phyloP scores from a whole-genome alignment of 805 yeast species.

The Kodamaea nitidulidarum region DNA sequence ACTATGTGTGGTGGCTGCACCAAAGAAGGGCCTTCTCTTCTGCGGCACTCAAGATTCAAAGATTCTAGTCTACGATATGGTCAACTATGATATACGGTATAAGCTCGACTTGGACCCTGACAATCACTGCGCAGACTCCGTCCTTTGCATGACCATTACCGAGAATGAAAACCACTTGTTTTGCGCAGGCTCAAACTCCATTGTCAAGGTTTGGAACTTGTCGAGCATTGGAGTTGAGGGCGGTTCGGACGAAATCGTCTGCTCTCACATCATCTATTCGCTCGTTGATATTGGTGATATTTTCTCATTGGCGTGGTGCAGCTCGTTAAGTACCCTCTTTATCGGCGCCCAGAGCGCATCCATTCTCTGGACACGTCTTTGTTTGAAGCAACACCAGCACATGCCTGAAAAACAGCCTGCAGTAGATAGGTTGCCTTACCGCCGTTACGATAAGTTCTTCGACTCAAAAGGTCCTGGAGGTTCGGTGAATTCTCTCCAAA shows the following conservation, averaged over 20 bases:
- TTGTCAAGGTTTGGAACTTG: slow-evolving; percentile 81
- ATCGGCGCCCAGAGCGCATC: slow-evolving; percentile 94
- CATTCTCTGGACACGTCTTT: slow-evolving; percentile 60
- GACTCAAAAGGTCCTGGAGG: slow-evolving; percentile 90
- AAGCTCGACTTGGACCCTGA: slow-evolving; percentile 36
- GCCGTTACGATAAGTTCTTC: slow-evolving; percentile 77
- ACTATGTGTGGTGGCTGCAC: slow-evolving; percentile 64
- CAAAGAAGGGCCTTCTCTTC: slow-evolving; percentile 54
- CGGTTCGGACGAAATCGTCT: slow-evolving; percentile 14
- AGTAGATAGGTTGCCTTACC: slow-evolving; percentile 42
- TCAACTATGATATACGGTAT: slow-evolving; percentile 54
- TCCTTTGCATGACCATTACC: slow-evolving; percentile 61
- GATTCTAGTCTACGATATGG: slow-evolving; percentile 66
- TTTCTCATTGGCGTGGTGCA: slow-evolving; percentile 74
- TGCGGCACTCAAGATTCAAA: slow-evolving; percentile 91
- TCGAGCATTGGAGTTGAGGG: slow-evolving; percentile 19
- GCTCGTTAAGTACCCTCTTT: slow-evolving; percentile 55
- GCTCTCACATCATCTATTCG: slow-evolving; percentile 74
- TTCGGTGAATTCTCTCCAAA: slow-evolving; percentile 27
- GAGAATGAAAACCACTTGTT: slow-evolving; percentile 57
- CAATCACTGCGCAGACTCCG: slow-evolving; percentile 66
- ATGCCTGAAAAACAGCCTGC: neutral
- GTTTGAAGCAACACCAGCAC: slow-evolving; percentile 4
- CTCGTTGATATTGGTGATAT: slow-evolving; percentile 90
- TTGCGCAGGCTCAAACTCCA: slow-evolving; percentile 86